These are phyloP conservation scores for Citrus unshiu DNA, from an alignment of 345 rosid genomes.

Conservation along the genomic window DNA sequence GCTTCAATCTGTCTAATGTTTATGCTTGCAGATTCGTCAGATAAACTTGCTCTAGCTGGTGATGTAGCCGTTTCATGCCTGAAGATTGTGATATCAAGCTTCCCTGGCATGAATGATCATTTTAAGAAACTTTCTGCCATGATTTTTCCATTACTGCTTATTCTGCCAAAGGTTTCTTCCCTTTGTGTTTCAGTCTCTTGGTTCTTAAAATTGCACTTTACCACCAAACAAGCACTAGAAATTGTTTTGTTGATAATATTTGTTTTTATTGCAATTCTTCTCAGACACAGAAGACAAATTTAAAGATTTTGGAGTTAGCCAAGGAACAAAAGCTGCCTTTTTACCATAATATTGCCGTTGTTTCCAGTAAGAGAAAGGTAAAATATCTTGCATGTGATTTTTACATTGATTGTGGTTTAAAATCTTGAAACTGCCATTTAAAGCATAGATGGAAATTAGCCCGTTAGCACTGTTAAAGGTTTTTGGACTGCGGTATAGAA, in stretches of 20 bases:
- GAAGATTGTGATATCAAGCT: constrained; percentile 46
- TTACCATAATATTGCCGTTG: constrained; percentile 46
- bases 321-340: constrained; percentile 63
- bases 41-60: constrained; percentile 38
- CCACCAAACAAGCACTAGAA: not conserved
- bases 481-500: not conserved
- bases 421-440: not conserved
- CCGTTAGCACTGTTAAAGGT: not conserved
- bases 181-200: not conserved
- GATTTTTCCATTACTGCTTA: constrained; percentile 69
- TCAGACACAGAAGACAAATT: constrained; percentile 69
- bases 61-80: constrained; percentile 57
- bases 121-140: constrained; percentile 59
- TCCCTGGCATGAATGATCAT: constrained; percentile 36
- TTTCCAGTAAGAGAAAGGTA: constrained; percentile 52
- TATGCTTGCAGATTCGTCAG: constrained; percentile 53
- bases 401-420: constrained; percentile 14
- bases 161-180: constrained; percentile 61
- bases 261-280: constrained; percentile 10
- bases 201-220: not conserved
- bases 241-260: not conserved
- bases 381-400: constrained; percentile 4
- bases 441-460: not conserved
- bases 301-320: constrained; percentile 54
- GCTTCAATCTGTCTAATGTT: not conserved